These are phyloP conservation scores for Viridothelium virens DNA, from an alignment of 495 filamentous ascomycete genomes.

Conservation along the genomic window DNA sequence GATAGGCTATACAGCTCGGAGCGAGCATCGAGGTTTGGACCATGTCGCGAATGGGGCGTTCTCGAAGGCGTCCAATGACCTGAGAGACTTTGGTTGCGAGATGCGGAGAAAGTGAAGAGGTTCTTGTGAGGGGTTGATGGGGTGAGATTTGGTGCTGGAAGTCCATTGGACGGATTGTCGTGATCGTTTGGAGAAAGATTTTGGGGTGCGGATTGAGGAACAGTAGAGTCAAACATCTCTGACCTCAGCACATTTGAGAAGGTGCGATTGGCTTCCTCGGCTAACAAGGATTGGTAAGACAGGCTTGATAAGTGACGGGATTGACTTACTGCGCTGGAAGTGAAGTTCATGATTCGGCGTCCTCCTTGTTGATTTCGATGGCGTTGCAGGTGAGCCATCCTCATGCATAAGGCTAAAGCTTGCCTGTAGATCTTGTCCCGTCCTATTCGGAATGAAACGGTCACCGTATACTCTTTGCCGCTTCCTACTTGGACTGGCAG, in stretches of 20 bases:
- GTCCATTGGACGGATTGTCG: slow-evolving; percentile 54
- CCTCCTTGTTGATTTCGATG: slow-evolving; percentile 74
- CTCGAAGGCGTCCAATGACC: slow-evolving; percentile 40
- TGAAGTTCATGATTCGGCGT: slow-evolving; percentile 83
- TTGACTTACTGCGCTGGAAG: slow-evolving; percentile 76
- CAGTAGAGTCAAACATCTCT: slow-evolving; percentile 81
- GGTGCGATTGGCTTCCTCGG: slow-evolving; percentile 86
- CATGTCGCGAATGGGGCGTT: slow-evolving; percentile 40
- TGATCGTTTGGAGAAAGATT: slow-evolving; percentile 55
- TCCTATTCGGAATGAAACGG: slow-evolving; percentile 91
- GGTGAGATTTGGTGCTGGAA: slow-evolving; percentile 59
- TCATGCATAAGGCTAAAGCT: slow-evolving; percentile 86
- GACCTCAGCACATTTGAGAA: slow-evolving; percentile 82
- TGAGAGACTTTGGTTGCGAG: slow-evolving; percentile 59
- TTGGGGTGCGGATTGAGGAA: slow-evolving; percentile 72
- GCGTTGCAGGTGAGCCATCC: slow-evolving; percentile 80
- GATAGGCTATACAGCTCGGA: slow-evolving; percentile 92
- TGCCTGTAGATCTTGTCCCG: slow-evolving; percentile 85
- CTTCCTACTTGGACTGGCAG: slow-evolving; percentile 75
- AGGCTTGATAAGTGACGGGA: slow-evolving; percentile 12
- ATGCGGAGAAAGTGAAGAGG: slow-evolving; percentile 85
- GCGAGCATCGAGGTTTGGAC: slow-evolving; percentile 72
- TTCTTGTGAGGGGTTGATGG: slow-evolving; percentile 97
- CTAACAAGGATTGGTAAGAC: slow-evolving; percentile 48
- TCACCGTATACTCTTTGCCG: slow-evolving; percentile 79